Conservation (phyloP, 768 basidiomycete species). For the Jaapia argillacea region DNA sequence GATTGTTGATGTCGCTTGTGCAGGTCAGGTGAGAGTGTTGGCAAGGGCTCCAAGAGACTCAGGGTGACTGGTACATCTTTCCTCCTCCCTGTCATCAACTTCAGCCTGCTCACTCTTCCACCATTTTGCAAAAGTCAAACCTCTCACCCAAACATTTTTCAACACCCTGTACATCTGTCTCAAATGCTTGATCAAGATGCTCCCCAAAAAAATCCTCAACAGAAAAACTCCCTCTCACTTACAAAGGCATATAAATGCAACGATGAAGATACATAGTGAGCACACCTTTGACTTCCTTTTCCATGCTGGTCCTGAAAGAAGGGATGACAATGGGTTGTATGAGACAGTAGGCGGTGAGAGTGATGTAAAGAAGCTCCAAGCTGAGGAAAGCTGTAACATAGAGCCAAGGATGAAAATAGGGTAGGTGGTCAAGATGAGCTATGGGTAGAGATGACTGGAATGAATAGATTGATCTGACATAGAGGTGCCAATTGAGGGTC, state of each 20-base stretch:
- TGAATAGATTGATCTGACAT: no score
- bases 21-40: conserved; percentile 27
- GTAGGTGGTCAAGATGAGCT: conserved; percentile 41
- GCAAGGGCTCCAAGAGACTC: conserved; percentile 18
- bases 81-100: neutral
- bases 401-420: conserved; percentile 35
- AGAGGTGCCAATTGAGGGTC: no score
- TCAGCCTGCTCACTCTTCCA: neutral
- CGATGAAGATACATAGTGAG: no score
- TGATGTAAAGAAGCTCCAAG: conserved; percentile 40
- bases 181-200: conserved; percentile 24
- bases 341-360: conserved; percentile 27
- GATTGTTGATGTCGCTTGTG: conserved; percentile 57
- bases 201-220: conserved; percentile 21
- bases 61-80: conserved; percentile 29
- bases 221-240: conserved; percentile 33
- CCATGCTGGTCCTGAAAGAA: conserved; percentile 39
- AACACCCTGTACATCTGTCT: conserved; percentile 21
- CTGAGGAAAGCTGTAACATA: conserved; percentile 41
- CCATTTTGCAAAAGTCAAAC: conserved; percentile 9
- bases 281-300: conserved; percentile 46
- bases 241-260: conserved; percentile 48
- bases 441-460: conserved; percentile 34
- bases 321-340: conserved; percentile 52
- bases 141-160: conserved; percentile 1